These are phyloP conservation scores for Nitzschia palea DNA, from an alignment of 108 stramenopile species.

Conservation along the genomic window DNA sequence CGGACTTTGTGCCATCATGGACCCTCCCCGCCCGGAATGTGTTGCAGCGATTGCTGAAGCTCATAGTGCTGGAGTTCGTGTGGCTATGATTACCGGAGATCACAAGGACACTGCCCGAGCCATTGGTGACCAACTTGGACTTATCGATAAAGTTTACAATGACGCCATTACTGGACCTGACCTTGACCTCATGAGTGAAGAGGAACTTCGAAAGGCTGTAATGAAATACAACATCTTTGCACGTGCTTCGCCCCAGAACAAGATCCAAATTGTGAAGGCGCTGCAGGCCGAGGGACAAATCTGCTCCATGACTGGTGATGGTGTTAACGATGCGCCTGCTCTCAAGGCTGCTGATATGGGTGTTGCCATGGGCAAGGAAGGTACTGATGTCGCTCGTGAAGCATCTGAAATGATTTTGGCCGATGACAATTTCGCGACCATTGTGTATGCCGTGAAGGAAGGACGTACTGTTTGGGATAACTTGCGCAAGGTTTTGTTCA, in stretches of 20 bases:
- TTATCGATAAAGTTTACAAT: conserved; percentile 62
- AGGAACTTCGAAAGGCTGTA: conserved; percentile 57
- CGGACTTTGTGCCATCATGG: conserved; percentile 92
- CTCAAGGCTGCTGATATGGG: conserved; percentile 97
- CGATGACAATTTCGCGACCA: conserved; percentile 97
- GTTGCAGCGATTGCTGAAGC: conserved; percentile 82
- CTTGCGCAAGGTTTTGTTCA: conserved; percentile 72
- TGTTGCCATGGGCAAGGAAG: conserved; percentile 98
- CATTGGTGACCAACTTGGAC: conserved; percentile 56
- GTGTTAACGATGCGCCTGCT: conserved; percentile 98
- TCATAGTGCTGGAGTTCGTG: conserved; percentile 87
- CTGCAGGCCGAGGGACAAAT: conserved; percentile 85
- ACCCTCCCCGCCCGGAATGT: conserved; percentile 93
- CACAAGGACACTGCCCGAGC: conserved; percentile 83
- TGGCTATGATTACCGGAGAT: conserved; percentile 98
- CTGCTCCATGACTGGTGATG: conserved; percentile 96
- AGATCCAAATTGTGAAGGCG: conserved; percentile 86
- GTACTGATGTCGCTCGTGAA: conserved; percentile 95
- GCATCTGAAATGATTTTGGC: conserved; percentile 97
- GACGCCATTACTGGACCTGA: conserved; percentile 78
- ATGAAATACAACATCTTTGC: conserved; percentile 84
- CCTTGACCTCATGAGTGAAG: conserved; percentile 68
- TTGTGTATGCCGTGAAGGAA: conserved; percentile 73
- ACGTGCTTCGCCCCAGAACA: conserved; percentile 82
- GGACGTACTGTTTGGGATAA: conserved; percentile 86